A percentile compares a stretch with the other conserved stretches of the same genome.
Evolutionary conservation across 345 rosid species (phyloP).

Genomic region (Rhizophora mangle): DNA sequence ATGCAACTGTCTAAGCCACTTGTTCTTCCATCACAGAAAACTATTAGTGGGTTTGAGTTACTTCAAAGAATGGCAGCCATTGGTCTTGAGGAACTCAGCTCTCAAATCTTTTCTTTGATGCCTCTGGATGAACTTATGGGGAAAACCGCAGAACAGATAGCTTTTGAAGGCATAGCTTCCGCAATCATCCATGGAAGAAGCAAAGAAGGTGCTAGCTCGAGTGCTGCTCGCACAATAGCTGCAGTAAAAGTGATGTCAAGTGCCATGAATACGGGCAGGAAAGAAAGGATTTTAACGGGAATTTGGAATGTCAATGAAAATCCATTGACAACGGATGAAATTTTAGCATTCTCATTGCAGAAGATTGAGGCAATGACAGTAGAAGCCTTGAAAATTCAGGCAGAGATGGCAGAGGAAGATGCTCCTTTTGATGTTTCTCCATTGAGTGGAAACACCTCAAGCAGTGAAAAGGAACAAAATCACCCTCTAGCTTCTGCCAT

Average conservation of each 20-base stretch:
- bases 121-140: slow-evolving; percentile 79
- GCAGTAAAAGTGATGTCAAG: slow-evolving; percentile 72
- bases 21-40: slow-evolving; percentile 39
- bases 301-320: slow-evolving; percentile 73
- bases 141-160: slow-evolving; percentile 93
- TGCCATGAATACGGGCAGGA: slow-evolving; percentile 67
- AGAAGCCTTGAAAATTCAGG: slow-evolving; percentile 82
- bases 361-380: slow-evolving; percentile 76
- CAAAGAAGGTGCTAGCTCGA: slow-evolving; percentile 84
- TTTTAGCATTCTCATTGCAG: slow-evolving; percentile 70
- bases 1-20: slow-evolving; percentile 88
- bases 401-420: slow-evolving; percentile 76
- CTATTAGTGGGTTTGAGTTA: slow-evolving; percentile 58
- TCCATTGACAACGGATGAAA: slow-evolving; percentile 59
- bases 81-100: slow-evolving; percentile 59
- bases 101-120: slow-evolving; percentile 57
- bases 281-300: slow-evolving; percentile 76
- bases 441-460: slow-evolving; percentile 26
- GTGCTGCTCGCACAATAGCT: slow-evolving; percentile 79
- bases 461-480: slow-evolving; percentile 26
- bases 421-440: slow-evolving; percentile 79
- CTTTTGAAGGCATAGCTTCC: slow-evolving; percentile 94
- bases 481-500: slow-evolving; percentile 53
- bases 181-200: slow-evolving; percentile 90
- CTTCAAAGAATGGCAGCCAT: slow-evolving; percentile 65